Base-by-base conservation (phyloP, 2,329 filamentous ascomycete species). In the Sarocladium oryzae region DNA sequence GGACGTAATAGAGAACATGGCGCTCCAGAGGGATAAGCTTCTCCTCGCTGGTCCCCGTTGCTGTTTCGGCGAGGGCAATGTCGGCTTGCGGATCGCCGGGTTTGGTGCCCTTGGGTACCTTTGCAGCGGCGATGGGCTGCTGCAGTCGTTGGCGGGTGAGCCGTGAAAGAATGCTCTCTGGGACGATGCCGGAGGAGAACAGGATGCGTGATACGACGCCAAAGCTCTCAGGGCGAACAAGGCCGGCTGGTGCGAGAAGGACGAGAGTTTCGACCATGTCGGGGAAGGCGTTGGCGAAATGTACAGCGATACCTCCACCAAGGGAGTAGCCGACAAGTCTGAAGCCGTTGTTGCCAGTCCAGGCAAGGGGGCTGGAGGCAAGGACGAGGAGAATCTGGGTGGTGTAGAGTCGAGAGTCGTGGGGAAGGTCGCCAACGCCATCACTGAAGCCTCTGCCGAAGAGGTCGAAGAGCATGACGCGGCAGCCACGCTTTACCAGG, bases 381-480 rank as follows among this genome's bases (percentile, higher is more conserved):
- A 92, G 70, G 13, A 78, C 86, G 24, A 88, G 76, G 36, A 89
- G 74, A 51, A 89, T 83, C 65, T 92, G 86, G 2, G 82, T 77
- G 3, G 79, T 75, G 68, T 88, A 93, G 7, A 95, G 79, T 13
- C 80, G 76, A n/a, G 80, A 76, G 62, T 91, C 85, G 61, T 92
- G 86, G 4, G 81, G 81, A 15, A 88, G 71, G 56, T 85, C 78
- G 33, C 78, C 75, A 1, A 85, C 82, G 23, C 77, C 77, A 58
- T 85, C 82, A 3, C 77, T 80, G 65, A 80, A 87, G 54, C 85
- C 85, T 50, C 85, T 76, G 37, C 84, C 84, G 57, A 86, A 88
- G 40, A 88, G 74, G 61, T 88, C 78, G 63, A 90, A 93, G 3
- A 93, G 72, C 82, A 95, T 84, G 11, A 95, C 88, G 37, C 89